Percentiles rank a stretch among this genome's conserved stretches.
phyloP scores from a whole-genome alignment of 495 filamentous ascomycete species.

The Penicillium parvum region DNA sequence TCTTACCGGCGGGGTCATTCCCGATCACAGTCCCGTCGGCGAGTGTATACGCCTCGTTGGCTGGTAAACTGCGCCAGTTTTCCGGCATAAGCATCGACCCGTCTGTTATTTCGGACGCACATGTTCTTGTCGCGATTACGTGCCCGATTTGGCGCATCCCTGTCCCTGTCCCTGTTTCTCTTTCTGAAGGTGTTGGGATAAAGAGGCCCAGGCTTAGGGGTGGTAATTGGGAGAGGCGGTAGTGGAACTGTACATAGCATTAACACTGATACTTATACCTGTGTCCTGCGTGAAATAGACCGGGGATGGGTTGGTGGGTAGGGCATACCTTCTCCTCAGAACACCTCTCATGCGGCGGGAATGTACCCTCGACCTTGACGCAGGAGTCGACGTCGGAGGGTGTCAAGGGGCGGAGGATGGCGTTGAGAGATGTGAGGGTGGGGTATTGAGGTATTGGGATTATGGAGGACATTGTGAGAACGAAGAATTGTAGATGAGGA shows the following conservation, averaged over 20 bases:
- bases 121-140: slow-evolving; percentile 15
- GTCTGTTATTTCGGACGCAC: slow-evolving; percentile 10
- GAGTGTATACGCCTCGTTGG: not conserved
- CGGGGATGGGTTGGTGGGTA: not conserved
- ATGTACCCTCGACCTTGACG: slow-evolving; percentile 17
- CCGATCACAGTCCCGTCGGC: slow-evolving; percentile 16
- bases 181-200: not conserved
- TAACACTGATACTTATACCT: not conserved
- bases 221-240: slow-evolving; percentile 17
- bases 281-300: too few relatives aligned
- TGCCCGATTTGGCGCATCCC: slow-evolving; percentile 21
- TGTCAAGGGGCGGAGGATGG: slow-evolving; percentile 11
- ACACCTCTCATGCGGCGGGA: slow-evolving; percentile 19
- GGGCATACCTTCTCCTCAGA: slow-evolving; percentile 22
- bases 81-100: slow-evolving; percentile 21
- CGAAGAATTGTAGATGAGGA: too few relatives aligned
- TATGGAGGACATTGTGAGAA: not conserved
- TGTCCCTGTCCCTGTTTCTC: too few relatives aligned
- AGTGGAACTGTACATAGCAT: slow-evolving; percentile 10
- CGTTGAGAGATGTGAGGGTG: not conserved
- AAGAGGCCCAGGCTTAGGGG: slow-evolving; percentile 22
- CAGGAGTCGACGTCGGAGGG: slow-evolving; percentile 20
- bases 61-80: slow-evolving; percentile 11
- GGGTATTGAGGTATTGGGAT: not conserved
- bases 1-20: slow-evolving; percentile 16